Evolutionary conservation across 306 rosid species (phyloP), one percentile per base, ranked within the genome.

Genomic region (Aeschynomene evenia): DNA sequence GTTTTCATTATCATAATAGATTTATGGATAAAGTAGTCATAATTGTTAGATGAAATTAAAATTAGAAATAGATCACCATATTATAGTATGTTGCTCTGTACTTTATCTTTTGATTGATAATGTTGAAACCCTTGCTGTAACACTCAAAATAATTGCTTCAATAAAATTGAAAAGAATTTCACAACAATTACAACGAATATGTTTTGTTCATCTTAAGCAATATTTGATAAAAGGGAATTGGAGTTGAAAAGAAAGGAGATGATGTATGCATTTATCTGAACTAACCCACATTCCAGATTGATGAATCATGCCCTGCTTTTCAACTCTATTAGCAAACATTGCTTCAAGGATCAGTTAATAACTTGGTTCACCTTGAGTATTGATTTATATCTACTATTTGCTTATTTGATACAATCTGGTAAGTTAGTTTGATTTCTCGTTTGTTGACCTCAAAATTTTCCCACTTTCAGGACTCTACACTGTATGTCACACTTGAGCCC

Each of bases 401-500:
- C n/a, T 72, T 72, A 12, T 63, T 33, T 72, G 20, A 71, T 60
- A 36, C 75, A 33, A 45, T 46, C 51, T 61, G 26, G 51, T 65
- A 49, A 48, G 54, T 23, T 19, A 26, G 51, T 61, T 45, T 60
- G 66, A 63, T 70, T 57, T 24, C 59, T 80, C 50, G 78, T 42
- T 65, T 69, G 26, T 77, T 39, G 62, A 71, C 79, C 52, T 9
- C 48, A 79, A 31, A 69, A 68, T 34, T 67, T 65, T 53, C 43
- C 54, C 3, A 16, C 22, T 56, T 51, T 56, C 78, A 95, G 99
- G 97, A 82, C 18, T 70, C 88, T 28, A 85, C 96, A 28, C 96
- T 91, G 13, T 89, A 91, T 65, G 95, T 95, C 26, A 95, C 99
- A 11, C 97, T 95, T 75, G 99, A 95, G 68, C 99, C 99, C 9